Base-by-base conservation (phyloP, 345 rosid species). In the Iberis pinnata region DNA sequence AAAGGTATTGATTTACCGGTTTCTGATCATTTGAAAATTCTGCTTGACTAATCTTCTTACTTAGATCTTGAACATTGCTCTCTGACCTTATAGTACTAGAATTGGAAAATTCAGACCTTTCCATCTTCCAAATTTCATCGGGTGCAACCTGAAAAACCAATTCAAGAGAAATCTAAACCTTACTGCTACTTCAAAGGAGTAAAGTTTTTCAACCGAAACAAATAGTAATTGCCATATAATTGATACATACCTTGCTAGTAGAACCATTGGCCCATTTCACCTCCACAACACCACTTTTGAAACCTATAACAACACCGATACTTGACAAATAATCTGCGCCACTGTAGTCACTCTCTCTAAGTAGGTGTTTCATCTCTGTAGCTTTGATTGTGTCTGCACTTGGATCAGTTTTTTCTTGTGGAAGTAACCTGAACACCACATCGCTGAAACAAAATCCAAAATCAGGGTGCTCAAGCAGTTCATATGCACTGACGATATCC, bases 391-490 rank as follows among this genome's bases (percentile, higher is more conserved):
- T 44, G 46, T 60, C 68, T 49, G 72, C 61, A 53, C 32, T 59
- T n/a, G 50, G 18, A 59, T 45, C 14, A 39, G 1, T 39, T 20
- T 46, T 60, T 36, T 38, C 56, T 53, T 60, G 43, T 16, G 71
- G 33, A 40, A 25, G 22, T 50, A 60, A 53, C 56, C 69, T 84
- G 47, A 88, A 75, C 39, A 92, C 98, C 16, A 84, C 65, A 67
- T 88, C 98, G 5, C 88, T 80, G 32, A 54, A 81, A 70, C 78
- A 73, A 67, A 57, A 88, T 46, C 77, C 75, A 60, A 69, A 85
- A 51, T 88, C 86, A 12, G 93, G 96, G 67, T 92, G 93, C 58
- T 88, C 98, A 43, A 76, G 75, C 24, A 92, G 76, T 63, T 88
- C 98, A 56, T 88, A 92, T 6, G 86, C 81, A 62, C 98, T 85